Evolutionary conservation across 257 asterid genomes (phyloP).

Genomic region (Solanum appendiculatum): DNA sequence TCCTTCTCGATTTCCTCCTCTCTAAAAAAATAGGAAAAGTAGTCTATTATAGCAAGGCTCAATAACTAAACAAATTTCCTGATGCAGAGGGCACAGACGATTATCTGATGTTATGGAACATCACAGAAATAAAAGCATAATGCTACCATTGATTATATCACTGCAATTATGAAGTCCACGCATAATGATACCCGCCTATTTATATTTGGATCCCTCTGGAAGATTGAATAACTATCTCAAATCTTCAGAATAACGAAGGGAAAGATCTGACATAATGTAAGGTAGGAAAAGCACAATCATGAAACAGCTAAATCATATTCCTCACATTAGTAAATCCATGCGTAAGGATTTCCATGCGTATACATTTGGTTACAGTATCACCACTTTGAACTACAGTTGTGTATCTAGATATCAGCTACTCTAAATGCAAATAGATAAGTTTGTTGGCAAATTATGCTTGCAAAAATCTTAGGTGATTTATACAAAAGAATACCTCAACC

Average conservation of each 20-base stretch:
- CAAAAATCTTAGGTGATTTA: conserved; percentile 4
- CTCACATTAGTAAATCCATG: background rate
- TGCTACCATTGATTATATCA: background rate
- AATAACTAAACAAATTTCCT: background rate
- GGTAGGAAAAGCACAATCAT: background rate
- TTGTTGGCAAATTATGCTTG: background rate
- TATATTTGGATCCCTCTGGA: background rate
- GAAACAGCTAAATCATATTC: background rate
- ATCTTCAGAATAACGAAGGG: background rate
- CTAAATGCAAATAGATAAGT: background rate
- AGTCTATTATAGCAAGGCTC: background rate
- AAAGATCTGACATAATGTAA: background rate
- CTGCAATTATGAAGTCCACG: background rate
- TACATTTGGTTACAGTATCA: background rate
- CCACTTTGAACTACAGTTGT: background rate
- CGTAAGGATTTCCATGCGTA: background rate
- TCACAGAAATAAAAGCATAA: background rate
- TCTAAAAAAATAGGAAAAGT: background rate
- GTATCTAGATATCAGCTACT: background rate
- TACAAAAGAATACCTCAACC: conserved; percentile 57
- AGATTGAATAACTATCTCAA: background rate
- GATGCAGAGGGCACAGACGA: background rate
- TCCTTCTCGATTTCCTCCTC: background rate
- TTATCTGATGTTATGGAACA: background rate
- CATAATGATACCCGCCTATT: background rate